A percentile compares a stretch with the other conserved stretches of the same genome.
phyloP scores from a whole-genome alignment of 2,329 filamentous ascomycete genomes.

The Chrysosporium keratinophilum region DNA sequence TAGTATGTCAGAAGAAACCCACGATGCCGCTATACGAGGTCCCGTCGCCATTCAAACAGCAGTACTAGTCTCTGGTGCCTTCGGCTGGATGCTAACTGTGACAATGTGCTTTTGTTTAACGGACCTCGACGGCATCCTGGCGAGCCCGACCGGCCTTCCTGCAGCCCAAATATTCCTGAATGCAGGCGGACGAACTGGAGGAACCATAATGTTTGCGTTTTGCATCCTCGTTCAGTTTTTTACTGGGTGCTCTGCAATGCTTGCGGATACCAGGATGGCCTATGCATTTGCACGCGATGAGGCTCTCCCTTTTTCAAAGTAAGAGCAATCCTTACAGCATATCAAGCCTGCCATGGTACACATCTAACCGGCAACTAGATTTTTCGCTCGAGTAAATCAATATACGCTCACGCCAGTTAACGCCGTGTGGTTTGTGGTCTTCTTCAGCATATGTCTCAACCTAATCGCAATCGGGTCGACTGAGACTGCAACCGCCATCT shows the following conservation, averaged over 20 bases:
- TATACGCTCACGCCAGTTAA: constrained; percentile 51
- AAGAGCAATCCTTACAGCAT: constrained; percentile 16
- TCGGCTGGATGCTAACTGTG: constrained; percentile 55
- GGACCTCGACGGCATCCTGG: constrained; percentile 47
- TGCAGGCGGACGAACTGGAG: constrained; percentile 47
- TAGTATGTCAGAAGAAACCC: constrained; percentile 57
- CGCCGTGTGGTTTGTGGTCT: constrained; percentile 54
- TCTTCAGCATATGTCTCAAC: constrained; percentile 45
- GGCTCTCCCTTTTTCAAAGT: constrained; percentile 51
- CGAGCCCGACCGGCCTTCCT: constrained; percentile 50
- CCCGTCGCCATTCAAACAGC: constrained; percentile 50
- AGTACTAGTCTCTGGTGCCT: constrained; percentile 48
- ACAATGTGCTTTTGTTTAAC: constrained; percentile 53
- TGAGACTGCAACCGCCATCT: constrained; percentile 40
- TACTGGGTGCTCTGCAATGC: constrained; percentile 54
- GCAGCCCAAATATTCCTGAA: constrained; percentile 52
- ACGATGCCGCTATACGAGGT: constrained; percentile 51
- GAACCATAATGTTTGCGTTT: constrained; percentile 51
- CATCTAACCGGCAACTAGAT: constrained; percentile 25
- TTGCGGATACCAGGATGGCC: constrained; percentile 53
- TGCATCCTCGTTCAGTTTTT: constrained; percentile 56
- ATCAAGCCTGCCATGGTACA: background rate
- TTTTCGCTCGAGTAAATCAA: constrained; percentile 44
- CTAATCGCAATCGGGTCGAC: constrained; percentile 39
- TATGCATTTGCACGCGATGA: constrained; percentile 52